Evolutionary conservation across 2,329 filamentous ascomycete genomes (phyloP).

Genomic region (Talaromyces funiculosus): DNA sequence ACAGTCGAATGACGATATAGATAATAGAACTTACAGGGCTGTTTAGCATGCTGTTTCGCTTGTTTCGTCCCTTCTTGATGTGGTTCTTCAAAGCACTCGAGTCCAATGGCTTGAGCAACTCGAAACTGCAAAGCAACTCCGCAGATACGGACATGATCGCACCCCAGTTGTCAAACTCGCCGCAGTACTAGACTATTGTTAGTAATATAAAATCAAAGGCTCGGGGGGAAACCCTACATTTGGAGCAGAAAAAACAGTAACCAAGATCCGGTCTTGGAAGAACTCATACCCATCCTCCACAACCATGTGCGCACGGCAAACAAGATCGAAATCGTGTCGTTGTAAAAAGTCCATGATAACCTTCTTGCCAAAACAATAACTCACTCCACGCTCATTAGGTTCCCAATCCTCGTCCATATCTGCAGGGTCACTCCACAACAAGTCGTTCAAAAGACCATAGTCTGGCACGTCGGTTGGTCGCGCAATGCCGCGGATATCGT

Average conservation of each 20-base stretch:
- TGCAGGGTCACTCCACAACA: conserved; percentile 95
- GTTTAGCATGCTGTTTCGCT: conserved; percentile 90
- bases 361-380: conserved; percentile 97
- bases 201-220: conserved; percentile 17
- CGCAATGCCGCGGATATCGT: conserved; percentile 93
- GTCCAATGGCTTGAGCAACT: conserved; percentile 91
- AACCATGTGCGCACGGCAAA: conserved; percentile 97
- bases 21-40: conserved; percentile 68
- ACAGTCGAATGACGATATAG: conserved; percentile 11
- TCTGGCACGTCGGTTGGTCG: conserved; percentile 95
- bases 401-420: conserved; percentile 99
- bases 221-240: conserved; percentile 62
- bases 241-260: conserved; percentile 95
- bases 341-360: conserved; percentile 95
- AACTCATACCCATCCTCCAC: conserved; percentile 99
- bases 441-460: conserved; percentile 88
- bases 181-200: conserved; percentile 66
- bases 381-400: conserved; percentile 91
- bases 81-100: conserved; percentile 95
- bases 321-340: conserved; percentile 92
- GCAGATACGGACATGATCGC: conserved; percentile 96
- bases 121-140: conserved; percentile 93
- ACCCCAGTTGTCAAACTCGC: conserved; percentile 98
- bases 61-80: conserved; percentile 96
- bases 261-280: conserved; percentile 88